Evolutionary conservation across 1,284 basidiomycete genomes (phyloP).

Genomic region (Pseudomicrostroma phylloplanum): DNA sequence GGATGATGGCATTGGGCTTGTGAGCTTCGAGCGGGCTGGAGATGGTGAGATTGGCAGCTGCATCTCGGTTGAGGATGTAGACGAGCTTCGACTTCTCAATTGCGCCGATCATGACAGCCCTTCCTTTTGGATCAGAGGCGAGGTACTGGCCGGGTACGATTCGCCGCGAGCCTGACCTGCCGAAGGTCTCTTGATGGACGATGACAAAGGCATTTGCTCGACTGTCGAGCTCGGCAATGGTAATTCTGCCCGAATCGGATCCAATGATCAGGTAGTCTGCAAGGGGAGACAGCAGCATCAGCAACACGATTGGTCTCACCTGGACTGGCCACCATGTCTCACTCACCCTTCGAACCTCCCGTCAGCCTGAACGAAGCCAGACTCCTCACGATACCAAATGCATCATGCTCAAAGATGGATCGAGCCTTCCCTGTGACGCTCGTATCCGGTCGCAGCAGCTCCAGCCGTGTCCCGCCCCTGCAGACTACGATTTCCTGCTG

Average conservation of each 20-base stretch:
- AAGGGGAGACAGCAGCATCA: neutral
- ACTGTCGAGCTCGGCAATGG: conserved; percentile 43
- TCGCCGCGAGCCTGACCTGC: conserved; percentile 43
- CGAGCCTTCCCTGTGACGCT: conserved; percentile 29
- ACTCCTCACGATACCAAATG: conserved; percentile 44
- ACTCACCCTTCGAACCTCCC: conserved; percentile 28
- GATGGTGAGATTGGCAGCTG: conserved; percentile 48
- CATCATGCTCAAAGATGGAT: conserved; percentile 32
- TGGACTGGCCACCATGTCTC: neutral
- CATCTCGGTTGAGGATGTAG: conserved; percentile 48
- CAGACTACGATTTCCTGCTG: conserved; percentile 48
- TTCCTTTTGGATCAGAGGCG: conserved; percentile 48
- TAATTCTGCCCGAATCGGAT: conserved; percentile 47
- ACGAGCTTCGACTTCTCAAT: conserved; percentile 49
- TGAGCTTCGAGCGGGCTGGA: conserved; percentile 49
- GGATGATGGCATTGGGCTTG: conserved; percentile 38
- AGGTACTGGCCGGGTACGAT: conserved; percentile 48
- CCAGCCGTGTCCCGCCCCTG: conserved; percentile 31
- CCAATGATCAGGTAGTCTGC: conserved; percentile 47
- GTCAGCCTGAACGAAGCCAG: conserved; percentile 43
- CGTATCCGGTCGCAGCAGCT: conserved; percentile 42
- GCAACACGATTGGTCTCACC: neutral
- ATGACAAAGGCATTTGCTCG: conserved; percentile 34
- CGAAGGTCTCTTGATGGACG: conserved; percentile 48
- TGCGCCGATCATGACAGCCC: conserved; percentile 47